Evolutionary conservation across 176 grass and related monocot species (phyloP).

Genomic region (Zea mays): DNA sequence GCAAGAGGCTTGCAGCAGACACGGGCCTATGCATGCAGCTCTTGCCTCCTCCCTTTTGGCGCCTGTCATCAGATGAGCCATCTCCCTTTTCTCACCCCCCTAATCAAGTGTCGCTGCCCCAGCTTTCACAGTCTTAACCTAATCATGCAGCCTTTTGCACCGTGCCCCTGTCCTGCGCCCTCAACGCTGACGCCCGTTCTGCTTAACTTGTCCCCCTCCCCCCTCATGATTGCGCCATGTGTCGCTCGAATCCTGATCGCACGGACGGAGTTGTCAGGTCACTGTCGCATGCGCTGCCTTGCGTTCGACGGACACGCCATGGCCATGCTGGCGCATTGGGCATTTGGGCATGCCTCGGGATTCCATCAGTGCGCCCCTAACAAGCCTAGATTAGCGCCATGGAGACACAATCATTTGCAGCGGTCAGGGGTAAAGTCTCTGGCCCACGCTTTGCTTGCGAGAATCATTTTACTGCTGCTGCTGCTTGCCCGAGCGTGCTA

Average conservation of each 20-base stretch:
- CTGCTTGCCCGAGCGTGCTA: background rate
- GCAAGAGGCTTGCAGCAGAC: constrained; percentile 12
- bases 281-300: constrained; percentile 24
- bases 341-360: constrained; percentile 41
- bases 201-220: background rate
- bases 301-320: background rate
- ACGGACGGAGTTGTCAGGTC: background rate
- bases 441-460: background rate
- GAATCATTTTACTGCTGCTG: background rate
- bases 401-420: constrained; percentile 31
- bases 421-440: constrained; percentile 7
- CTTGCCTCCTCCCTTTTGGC: constrained; percentile 35
- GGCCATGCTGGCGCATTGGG: constrained; percentile 19
- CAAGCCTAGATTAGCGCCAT: constrained; percentile 28
- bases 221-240: constrained; percentile 37
- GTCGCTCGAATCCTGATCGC: background rate
- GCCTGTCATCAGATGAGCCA: constrained; percentile 2
- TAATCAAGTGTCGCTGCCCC: constrained; percentile 44
- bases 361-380: constrained; percentile 5
- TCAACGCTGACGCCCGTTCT: background rate
- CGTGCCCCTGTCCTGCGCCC: background rate
- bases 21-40: constrained; percentile 14
- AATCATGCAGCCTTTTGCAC: constrained; percentile 22
- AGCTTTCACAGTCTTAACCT: constrained; percentile 40
- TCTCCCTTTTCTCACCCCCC: background rate